These are phyloP conservation scores for Chlorella sorokiniana DNA, from an alignment of 139 green algal species.

Conservation along the genomic window DNA sequence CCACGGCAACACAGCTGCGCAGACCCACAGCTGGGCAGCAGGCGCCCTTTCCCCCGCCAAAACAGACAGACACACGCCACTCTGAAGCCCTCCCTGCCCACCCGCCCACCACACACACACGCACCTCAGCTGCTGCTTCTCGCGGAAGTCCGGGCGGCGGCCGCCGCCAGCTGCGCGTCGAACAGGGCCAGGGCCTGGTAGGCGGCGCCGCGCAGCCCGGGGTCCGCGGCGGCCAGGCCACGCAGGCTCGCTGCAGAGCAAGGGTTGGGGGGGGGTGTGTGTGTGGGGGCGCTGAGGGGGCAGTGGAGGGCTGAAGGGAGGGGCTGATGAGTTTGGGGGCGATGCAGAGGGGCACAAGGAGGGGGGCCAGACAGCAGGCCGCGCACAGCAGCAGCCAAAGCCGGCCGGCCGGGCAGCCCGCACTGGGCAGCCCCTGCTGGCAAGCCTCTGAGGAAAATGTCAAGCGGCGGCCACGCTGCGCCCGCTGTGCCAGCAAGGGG, in stretches of 20 bases:
- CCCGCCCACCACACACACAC: not conserved
- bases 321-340: not conserved
- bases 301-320: not conserved
- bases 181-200: constrained; percentile 27
- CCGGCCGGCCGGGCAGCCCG: too few species aligned
- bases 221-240: constrained; percentile 50
- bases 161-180: constrained; percentile 10
- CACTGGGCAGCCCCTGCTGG: too few species aligned
- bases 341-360: too few species aligned
- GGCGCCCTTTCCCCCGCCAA: not conserved
- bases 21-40: not conserved
- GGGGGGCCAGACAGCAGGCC: too few species aligned
- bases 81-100: too few species aligned
- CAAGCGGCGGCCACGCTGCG: not conserved
- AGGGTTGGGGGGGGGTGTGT: too few species aligned
- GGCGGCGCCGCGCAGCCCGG: constrained; percentile 4
- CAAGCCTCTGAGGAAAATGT: too few species aligned
- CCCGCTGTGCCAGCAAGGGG: too few species aligned
- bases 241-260: constrained; percentile 46
- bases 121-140: constrained; percentile 36
- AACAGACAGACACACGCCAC: not conserved
- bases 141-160: constrained; percentile 4
- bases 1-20: too few species aligned
- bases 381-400: too few species aligned
- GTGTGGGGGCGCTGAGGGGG: not conserved